phyloP scores from a whole-genome alignment of 2,329 filamentous ascomycete genomes.

The Akanthomyces lecanii region DNA sequence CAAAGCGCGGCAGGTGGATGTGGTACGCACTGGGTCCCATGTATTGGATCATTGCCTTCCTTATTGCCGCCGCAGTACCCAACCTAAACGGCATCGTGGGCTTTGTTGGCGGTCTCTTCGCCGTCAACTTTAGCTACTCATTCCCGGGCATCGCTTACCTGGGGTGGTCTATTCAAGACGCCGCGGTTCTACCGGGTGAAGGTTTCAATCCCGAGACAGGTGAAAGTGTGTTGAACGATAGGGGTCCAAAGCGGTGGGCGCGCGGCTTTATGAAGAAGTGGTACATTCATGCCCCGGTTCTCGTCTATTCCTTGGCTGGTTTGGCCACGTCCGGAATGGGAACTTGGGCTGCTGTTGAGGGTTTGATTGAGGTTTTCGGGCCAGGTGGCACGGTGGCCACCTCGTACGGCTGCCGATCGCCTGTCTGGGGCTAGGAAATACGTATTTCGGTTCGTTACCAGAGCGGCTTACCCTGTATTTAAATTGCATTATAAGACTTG shows the following conservation, averaged over 20 bases:
- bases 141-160: slow-evolving; percentile 39
- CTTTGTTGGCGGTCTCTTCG: slow-evolving; percentile 49
- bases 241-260: slow-evolving; percentile 1
- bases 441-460: no score
- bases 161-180: slow-evolving; percentile 1
- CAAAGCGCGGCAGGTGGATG: slow-evolving; percentile 42
- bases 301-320: slow-evolving; percentile 2
- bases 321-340: slow-evolving; percentile 14
- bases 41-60: slow-evolving; percentile 54
- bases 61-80: slow-evolving; percentile 50
- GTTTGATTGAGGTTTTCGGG: slow-evolving; percentile 6
- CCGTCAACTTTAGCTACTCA: slow-evolving; percentile 56
- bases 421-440: slow-evolving; percentile 1
- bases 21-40: slow-evolving; percentile 48
- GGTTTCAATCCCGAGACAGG: slow-evolving; percentile 12
- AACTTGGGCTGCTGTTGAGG: slow-evolving; percentile 13
- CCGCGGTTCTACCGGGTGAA: slow-evolving; percentile 9
- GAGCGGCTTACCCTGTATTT: no score
- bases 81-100: slow-evolving; percentile 44
- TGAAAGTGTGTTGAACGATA: not conserved
- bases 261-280: slow-evolving; percentile 10
- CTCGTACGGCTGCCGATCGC: slow-evolving; percentile 10
- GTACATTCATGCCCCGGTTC: not conserved
- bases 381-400: slow-evolving; percentile 12
- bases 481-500: no score